phyloP scores from a whole-genome alignment of 2,329 filamentous ascomycete genomes.

The Endothia cerciana region DNA sequence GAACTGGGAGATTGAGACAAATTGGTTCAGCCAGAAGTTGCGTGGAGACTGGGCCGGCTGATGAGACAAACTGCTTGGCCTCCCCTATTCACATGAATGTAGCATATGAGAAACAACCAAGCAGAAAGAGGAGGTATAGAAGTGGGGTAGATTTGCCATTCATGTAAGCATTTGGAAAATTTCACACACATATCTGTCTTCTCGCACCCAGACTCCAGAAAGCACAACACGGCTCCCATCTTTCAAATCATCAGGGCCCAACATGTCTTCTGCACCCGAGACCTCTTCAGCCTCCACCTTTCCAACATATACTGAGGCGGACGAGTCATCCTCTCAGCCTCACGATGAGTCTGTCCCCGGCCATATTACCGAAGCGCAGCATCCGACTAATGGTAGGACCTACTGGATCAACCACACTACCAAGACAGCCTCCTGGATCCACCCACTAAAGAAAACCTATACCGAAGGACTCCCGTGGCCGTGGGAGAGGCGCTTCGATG shows the following conservation, averaged over 20 bases:
- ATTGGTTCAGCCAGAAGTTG: no score
- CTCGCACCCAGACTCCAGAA: background rate
- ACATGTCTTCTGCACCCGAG: background rate
- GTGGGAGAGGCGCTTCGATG: conserved; percentile 4
- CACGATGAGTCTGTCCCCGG: background rate
- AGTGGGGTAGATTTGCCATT: no score
- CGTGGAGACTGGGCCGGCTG: no score
- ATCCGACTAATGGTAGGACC: background rate
- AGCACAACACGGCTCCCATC: background rate
- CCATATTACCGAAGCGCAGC: background rate
- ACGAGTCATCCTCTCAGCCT: background rate
- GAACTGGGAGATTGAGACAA: no score
- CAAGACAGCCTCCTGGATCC: background rate
- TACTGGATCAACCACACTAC: background rate
- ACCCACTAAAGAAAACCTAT: background rate
- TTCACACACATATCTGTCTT: background rate
- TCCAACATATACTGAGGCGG: background rate
- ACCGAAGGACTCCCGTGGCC: background rate
- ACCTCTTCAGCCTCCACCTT: background rate
- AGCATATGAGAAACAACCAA: no score
- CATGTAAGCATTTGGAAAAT: no score
- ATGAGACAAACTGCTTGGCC: no score
- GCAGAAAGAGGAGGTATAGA: no score
- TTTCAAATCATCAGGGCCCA: background rate
- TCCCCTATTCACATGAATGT: no score